phyloP scores from a whole-genome alignment of 2,329 filamentous ascomycete species.

The Beauveria caledonica region DNA sequence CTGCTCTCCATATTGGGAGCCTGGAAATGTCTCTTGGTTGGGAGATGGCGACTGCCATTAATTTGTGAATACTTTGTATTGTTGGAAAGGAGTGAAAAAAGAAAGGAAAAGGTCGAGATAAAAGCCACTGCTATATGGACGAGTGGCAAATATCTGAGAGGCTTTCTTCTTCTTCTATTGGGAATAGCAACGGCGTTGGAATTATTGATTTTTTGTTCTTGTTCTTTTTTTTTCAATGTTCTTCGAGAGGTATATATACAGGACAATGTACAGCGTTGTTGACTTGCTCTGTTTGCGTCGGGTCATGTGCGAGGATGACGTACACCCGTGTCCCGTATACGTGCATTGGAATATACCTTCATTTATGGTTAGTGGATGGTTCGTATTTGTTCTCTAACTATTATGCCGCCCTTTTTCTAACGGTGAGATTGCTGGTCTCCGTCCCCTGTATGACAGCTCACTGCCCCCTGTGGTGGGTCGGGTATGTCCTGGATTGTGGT shows the following conservation, averaged over 20 bases:
- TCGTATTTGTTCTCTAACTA: too few relatives aligned
- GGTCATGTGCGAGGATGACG: neutral
- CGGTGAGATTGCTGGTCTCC: too few relatives aligned
- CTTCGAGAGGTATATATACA: conserved; percentile 7
- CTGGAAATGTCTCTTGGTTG: neutral
- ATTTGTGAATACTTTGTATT: conserved; percentile 5
- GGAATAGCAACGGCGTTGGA: conserved; percentile 11
- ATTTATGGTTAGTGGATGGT: too few relatives aligned
- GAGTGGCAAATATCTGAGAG: neutral
- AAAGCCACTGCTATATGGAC: neutral
- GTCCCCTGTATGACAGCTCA: too few relatives aligned
- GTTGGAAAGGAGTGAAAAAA: neutral
- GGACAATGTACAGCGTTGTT: conserved; percentile 5
- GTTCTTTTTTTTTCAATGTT: neutral
- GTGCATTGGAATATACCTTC: too few relatives aligned
- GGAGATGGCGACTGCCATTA: neutral
- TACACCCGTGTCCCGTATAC: too few relatives aligned
- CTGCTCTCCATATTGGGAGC: neutral
- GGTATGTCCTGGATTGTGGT: too few relatives aligned
- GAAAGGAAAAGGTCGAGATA: neutral
- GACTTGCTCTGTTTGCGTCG: neutral
- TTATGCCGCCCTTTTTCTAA: too few relatives aligned
- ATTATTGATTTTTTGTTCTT: neutral
- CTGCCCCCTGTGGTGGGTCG: too few relatives aligned
- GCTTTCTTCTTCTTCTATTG: neutral